Base-by-base conservation (phyloP, 2,329 filamentous ascomycete genomes). In the Graphium sp. region DNA sequence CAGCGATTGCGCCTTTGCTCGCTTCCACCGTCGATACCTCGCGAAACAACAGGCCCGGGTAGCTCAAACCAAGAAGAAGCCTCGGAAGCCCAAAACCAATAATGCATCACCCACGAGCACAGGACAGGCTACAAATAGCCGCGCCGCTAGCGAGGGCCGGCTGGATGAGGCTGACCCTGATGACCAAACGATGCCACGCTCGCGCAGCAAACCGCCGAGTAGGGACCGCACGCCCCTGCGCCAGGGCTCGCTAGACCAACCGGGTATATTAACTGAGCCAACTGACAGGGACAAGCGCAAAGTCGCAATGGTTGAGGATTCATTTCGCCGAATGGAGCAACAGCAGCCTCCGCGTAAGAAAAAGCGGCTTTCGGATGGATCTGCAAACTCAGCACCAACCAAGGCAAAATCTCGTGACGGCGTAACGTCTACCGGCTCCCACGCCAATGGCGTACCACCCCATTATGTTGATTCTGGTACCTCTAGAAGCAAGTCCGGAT, bases 241-340 rank as follows among this genome's bases (percentile, higher is more conserved):
- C 6, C 64, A 72, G 39, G 72, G 70, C 16, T 66, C 67, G 1
- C 63, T 69, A 32, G 62, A 74, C 29, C 66, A 66, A 7, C 46
- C 66, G 2, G 65, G 64, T 4, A 71, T 74, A 38, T 49, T 74
- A 32, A 74, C 68, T 1, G 70, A 73, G 36, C 66, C 64, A 6
- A 74, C 72, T 1, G 70, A 76, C 36, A 62, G 72, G 18, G 72
- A 77, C 35, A 76, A 77, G 48, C 56, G 72, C 20, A 77, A 77
- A 39, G 62, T 76, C 8, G 65, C 68, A 13, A 71, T 71, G 61
- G 60, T 74, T 0, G 72, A 77, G 37, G 67, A 74, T 34, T 58
- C 66, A 2, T 68, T 77, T 43, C 60, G 67, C 31, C 68, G 60
- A 14, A 69, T 72, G 62, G 70, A 69, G 39, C 65, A 64, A 41